Conservation (phyloP, 306 rosid species). For the Cicer cuneatum region DNA sequence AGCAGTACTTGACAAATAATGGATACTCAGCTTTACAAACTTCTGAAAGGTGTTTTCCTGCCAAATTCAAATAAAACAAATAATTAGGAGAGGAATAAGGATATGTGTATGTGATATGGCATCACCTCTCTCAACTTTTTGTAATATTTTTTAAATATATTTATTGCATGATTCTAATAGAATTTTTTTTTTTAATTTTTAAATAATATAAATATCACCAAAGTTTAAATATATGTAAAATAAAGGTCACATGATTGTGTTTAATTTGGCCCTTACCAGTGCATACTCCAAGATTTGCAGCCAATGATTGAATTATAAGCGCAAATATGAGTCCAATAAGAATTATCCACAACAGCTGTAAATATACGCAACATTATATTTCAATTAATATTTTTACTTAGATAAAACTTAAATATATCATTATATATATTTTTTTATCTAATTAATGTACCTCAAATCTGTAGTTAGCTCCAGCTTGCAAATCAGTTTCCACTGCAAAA, state of each 20-base stretch:
- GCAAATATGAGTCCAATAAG: constrained; percentile 83
- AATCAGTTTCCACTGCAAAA: constrained; percentile 87
- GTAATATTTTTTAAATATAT: not conserved
- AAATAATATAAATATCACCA: not conserved
- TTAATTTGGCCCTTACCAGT: constrained; percentile 59
- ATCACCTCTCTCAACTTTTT: not conserved
- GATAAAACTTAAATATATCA: not conserved
- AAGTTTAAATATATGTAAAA: not conserved
- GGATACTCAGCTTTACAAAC: constrained; percentile 87
- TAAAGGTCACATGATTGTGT: too few species aligned
- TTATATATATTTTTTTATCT: not conserved
- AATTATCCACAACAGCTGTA: constrained; percentile 87
- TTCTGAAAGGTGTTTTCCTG: constrained; percentile 91
- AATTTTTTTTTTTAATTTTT: not conserved
- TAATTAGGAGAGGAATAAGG: not conserved
- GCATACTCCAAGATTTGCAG: constrained; percentile 90
- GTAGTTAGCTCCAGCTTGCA: constrained; percentile 89
- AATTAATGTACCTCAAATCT: constrained; percentile 66
- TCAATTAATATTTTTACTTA: not conserved
- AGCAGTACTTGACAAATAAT: constrained; percentile 60
- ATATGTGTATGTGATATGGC: not conserved
- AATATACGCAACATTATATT: not conserved
- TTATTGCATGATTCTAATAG: not conserved
- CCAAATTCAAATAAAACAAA: constrained; percentile 1
- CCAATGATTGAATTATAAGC: constrained; percentile 80